Percentiles rank a stretch among this genome's conserved stretches.
These are phyloP conservation scores for Murraya koenigii DNA, from an alignment of 345 rosid genomes.

Conservation along the genomic window DNA sequence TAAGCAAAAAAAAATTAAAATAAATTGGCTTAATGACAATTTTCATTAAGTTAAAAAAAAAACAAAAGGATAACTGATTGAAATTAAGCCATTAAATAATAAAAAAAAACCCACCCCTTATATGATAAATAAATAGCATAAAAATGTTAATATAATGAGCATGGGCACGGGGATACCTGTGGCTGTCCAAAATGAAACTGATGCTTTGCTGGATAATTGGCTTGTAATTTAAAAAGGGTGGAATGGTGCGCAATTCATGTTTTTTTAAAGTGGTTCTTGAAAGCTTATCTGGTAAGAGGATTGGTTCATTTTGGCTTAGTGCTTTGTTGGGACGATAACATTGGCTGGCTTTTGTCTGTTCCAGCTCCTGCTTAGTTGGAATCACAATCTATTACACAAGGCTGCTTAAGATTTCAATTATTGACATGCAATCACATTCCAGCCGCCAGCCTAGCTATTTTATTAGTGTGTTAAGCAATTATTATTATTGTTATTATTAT, in stretches of 20 bases:
- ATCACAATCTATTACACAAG: not conserved
- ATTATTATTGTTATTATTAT: no score
- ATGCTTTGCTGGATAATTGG: not conserved
- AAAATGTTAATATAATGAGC: not conserved
- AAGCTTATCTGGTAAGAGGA: not conserved
- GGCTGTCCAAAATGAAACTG: not conserved
- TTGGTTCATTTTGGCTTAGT: not conserved
- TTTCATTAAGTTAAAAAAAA: no score
- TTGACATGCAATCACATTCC: no score
- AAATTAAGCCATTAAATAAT: no score
- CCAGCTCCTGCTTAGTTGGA: not conserved
- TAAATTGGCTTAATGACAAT: no score
- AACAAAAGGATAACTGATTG: no score
- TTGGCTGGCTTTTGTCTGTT: not conserved
- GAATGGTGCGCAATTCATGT: not conserved
- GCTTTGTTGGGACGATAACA: slow-evolving; percentile 2
- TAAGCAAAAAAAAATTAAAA: not conserved
- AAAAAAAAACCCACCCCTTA: no score
- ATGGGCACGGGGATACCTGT: not conserved
- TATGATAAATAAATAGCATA: not conserved
- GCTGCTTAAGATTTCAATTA: not conserved
- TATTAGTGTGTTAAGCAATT: no score
- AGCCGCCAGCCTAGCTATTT: no score
- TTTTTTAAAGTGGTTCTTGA: not conserved
- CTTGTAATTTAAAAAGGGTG: not conserved